These are phyloP conservation scores for Suhomyces xylopsoci DNA, from an alignment of 805 yeast genomes.

Conservation along the genomic window DNA sequence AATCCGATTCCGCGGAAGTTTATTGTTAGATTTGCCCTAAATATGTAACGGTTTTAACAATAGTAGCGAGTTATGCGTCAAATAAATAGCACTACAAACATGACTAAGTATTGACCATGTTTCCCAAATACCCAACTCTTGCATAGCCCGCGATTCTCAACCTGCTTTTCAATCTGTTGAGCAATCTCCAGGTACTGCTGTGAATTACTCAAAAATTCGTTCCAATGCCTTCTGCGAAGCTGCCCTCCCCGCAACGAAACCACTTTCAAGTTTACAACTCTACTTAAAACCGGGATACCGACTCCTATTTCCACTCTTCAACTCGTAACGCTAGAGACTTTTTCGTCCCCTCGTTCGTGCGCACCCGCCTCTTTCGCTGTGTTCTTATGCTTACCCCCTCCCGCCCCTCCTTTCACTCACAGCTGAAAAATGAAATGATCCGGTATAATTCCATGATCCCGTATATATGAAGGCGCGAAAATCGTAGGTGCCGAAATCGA, in stretches of 20 bases:
- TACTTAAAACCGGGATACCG: background rate
- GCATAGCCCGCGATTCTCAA: background rate
- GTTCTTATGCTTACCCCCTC: background rate
- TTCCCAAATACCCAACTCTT: background rate
- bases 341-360: background rate
- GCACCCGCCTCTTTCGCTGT: background rate
- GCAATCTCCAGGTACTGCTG: background rate
- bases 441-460: background rate
- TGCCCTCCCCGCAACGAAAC: background rate
- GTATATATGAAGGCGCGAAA: conserved; percentile 3
- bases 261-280: background rate
- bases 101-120: background rate
- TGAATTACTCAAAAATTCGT: background rate
- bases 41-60: conserved; percentile 1
- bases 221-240: background rate
- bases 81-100: background rate
- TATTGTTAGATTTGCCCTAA: background rate
- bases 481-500: background rate
- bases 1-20: background rate
- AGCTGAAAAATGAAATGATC: background rate
- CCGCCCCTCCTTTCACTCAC: background rate
- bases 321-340: background rate
- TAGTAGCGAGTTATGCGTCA: background rate
- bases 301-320: background rate
- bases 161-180: background rate